Percentiles rank a stretch among this genome's conserved stretches.
These are phyloP conservation scores for Solanum habrochaites DNA, from an alignment of 257 asterid species.

Conservation along the genomic window DNA sequence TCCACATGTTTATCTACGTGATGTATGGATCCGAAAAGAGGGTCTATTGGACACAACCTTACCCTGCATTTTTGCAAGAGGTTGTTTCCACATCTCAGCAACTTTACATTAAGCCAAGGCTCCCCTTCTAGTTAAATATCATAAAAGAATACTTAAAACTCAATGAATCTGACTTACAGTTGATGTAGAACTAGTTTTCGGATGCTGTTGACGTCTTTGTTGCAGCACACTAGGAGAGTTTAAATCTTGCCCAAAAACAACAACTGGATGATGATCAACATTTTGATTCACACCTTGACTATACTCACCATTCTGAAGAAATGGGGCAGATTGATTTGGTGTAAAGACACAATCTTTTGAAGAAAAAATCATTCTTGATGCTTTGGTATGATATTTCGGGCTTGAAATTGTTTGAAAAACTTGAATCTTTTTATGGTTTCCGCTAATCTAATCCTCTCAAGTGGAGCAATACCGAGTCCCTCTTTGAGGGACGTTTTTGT, in stretches of 20 bases:
- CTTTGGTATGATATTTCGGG: neutral
- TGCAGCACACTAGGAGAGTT: slow-evolving; percentile 12
- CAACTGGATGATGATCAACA: too few species aligned
- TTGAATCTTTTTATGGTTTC: slow-evolving; percentile 46
- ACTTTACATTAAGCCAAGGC: too few species aligned
- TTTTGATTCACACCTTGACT: too few species aligned
- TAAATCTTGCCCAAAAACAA: slow-evolving; percentile 4
- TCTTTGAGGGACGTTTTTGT: too few species aligned
- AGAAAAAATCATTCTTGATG: slow-evolving; percentile 24
- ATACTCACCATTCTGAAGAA: too few species aligned
- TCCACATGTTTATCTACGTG: too few species aligned
- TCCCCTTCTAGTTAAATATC: neutral
- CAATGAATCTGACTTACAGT: slow-evolving; percentile 23
- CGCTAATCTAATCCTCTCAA: neutral
- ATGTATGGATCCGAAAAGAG: too few species aligned
- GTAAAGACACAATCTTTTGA: slow-evolving; percentile 16
- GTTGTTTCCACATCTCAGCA: too few species aligned
- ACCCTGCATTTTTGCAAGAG: too few species aligned
- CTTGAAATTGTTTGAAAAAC: slow-evolving; percentile 16
- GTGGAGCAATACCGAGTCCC: too few species aligned
- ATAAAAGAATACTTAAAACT: neutral
- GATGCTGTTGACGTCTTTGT: slow-evolving; percentile 33
- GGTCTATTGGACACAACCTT: too few species aligned
- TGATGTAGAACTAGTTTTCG: slow-evolving; percentile 22
- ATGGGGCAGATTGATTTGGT: neutral